A percentile compares a stretch with the other conserved stretches of the same genome.
Conservation (phyloP, 2,329 filamentous ascomycete genomes). For the Fusarium anthophilum region DNA sequence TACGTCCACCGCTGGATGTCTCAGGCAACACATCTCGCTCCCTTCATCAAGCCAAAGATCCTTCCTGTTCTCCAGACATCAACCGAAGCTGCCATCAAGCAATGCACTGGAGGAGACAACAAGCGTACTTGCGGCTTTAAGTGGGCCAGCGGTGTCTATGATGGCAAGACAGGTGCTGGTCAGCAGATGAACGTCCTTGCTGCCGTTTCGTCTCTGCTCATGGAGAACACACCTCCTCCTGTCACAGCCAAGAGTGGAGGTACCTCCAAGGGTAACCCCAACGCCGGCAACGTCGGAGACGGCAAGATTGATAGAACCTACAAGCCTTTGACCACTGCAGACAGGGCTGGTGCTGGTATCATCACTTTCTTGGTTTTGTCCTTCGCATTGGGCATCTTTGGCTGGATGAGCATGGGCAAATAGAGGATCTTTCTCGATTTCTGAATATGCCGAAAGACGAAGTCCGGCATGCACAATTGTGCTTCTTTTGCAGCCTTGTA, state of each 20-base stretch:
- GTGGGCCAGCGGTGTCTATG: slow-evolving; percentile 62
- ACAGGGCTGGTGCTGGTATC: slow-evolving; percentile 59
- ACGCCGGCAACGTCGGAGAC: slow-evolving; percentile 53
- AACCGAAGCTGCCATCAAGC: slow-evolving; percentile 62
- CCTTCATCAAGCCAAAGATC: slow-evolving; percentile 61
- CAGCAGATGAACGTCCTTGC: slow-evolving; percentile 69
- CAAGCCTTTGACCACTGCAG: slow-evolving; percentile 53
- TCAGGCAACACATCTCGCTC: slow-evolving; percentile 62
- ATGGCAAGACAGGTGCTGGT: slow-evolving; percentile 65
- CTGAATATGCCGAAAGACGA: slow-evolving; percentile 19
- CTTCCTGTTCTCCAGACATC: slow-evolving; percentile 62
- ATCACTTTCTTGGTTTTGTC: slow-evolving; percentile 57
- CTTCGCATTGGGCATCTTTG: slow-evolving; percentile 52
- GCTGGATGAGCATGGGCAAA: slow-evolving; percentile 59
- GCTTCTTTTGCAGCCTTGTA: slow-evolving; percentile 22
- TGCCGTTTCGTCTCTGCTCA: slow-evolving; percentile 63
- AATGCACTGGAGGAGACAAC: slow-evolving; percentile 61
- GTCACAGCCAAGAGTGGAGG: slow-evolving; percentile 61
- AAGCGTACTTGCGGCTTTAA: slow-evolving; percentile 63
- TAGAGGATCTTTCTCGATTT: slow-evolving; percentile 13
- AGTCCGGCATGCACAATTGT: slow-evolving; percentile 14
- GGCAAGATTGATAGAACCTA: slow-evolving; percentile 46
- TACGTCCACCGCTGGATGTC: slow-evolving; percentile 67
- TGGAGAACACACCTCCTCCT: slow-evolving; percentile 52
- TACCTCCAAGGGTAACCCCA: slow-evolving; percentile 57